Base-by-base conservation (phyloP, 2,329 filamentous ascomycete species). In the Fusarium papillatum region DNA sequence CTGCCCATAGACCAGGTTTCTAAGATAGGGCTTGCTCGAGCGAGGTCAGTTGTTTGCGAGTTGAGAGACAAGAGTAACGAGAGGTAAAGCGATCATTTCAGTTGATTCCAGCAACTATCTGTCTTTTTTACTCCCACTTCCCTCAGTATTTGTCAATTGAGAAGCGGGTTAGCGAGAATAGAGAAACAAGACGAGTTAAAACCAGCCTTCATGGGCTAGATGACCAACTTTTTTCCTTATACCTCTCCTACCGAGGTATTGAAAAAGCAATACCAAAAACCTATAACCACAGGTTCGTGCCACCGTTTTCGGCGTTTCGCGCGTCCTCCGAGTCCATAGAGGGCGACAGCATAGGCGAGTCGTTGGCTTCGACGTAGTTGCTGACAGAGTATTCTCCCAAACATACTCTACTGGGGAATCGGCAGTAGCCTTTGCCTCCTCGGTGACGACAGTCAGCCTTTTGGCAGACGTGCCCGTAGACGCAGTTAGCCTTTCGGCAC, bases 381-480 rank as follows among this genome's bases (percentile, higher is more conserved):
- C 3, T n/a, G 4, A 68, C 38, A 8, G 36, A 59, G n/a, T 78
- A 79, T 7, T 79, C 77, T 11, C 59, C 77, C 6, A 29, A 41
- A 24, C 77, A 79, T 17, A 75, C 65, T 29, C n/a, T 66, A 0
- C 34, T 39, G 4, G 66, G 72, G 31, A 79, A 79, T 1, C 77
- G 74, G 10, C 77, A 79, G 31, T 69, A 73, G 13, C 62, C 68
- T 6, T 75, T 78, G 0, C 76, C 76, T 0, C 77, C 76, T 11
- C 76, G 69, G 2, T 76, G 70, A 9, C 70, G 75, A 4, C 78
- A 79, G 17, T 79, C 74, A 1, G 39, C 26, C 19, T 71, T 68
- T 50, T 79, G 78, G 29, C 78, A 79, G 5, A 79, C 74, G 19
- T 79, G 78, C 0, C 78, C 78, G 6, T 68, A 66, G 6, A 76